phyloP scores from a whole-genome alignment of 768 basidiomycete species.

The Russula olivacea region DNA sequence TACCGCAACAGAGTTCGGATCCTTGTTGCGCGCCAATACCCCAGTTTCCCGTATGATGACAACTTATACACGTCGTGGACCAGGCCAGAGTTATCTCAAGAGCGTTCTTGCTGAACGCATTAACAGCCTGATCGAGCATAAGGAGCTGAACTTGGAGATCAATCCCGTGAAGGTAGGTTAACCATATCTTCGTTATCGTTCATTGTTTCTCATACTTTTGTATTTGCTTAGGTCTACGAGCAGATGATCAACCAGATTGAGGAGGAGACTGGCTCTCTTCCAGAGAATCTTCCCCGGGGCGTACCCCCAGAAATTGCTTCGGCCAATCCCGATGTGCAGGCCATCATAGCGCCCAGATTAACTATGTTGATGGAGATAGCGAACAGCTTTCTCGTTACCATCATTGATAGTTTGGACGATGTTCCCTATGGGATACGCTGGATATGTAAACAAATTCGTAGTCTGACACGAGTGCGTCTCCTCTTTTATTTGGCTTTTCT shows the following conservation, averaged over 20 bases:
- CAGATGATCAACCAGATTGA: conserved; percentile 99
- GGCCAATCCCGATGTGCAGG: conserved; percentile 92
- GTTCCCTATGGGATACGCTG: conserved; percentile 99
- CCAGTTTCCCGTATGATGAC: conserved; percentile 99
- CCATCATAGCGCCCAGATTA: conserved; percentile 92
- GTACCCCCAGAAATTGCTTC: conserved; percentile 93
- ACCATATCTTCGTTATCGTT: background rate
- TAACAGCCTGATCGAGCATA: conserved; percentile 98
- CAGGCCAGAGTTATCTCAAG: conserved; percentile 98
- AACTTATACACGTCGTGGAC: conserved; percentile 96
- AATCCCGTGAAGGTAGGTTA: conserved; percentile 87
- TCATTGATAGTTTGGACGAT: conserved; percentile 97
- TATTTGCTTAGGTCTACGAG: conserved; percentile 78
- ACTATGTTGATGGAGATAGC: conserved; percentile 99
- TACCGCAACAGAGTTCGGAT: conserved; percentile 98
- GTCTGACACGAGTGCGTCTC: conserved; percentile 77
- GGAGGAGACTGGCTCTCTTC: conserved; percentile 90
- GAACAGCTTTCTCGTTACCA: conserved; percentile 93
- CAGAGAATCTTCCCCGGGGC: conserved; percentile 85
- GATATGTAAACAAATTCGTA: conserved; percentile 99
- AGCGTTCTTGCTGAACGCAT: conserved; percentile 96
- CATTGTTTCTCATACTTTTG: conserved; percentile 1
- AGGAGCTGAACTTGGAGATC: conserved; percentile 98
- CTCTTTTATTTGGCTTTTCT: background rate
- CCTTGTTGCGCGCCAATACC: conserved; percentile 94